Conservation (phyloP, 345 rosid species). For the Kernera saxatilis region DNA sequence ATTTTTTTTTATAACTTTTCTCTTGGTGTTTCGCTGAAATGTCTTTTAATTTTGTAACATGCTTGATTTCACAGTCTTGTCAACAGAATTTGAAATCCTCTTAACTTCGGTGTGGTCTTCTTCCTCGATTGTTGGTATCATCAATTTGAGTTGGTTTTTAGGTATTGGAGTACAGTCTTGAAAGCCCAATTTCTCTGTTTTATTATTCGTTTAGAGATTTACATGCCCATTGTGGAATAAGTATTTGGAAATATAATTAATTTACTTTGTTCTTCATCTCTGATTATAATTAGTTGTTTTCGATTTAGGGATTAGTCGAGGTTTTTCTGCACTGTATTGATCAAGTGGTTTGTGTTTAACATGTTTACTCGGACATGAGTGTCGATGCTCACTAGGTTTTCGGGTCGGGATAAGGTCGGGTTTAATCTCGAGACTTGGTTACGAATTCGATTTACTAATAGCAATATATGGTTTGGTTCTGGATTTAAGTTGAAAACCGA, state of each 20-base stretch:
- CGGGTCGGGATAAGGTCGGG: too few relatives aligned
- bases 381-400: too few relatives aligned
- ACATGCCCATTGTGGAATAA: not conserved
- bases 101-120: not conserved
- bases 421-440: too few relatives aligned
- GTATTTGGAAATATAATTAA: not conserved
- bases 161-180: not conserved
- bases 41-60: not conserved
- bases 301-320: not conserved
- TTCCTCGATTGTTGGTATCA: not conserved
- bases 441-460: too few relatives aligned
- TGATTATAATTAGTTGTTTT: not conserved
- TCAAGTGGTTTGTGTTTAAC: slow-evolving; percentile 10
- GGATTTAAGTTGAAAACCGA: too few relatives aligned
- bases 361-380: slow-evolving; percentile 38
- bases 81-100: not conserved
- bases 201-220: not conserved
- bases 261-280: too few relatives aligned
- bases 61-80: not conserved
- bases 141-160: too few relatives aligned
- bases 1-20: not conserved
- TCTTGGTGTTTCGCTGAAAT: not conserved
- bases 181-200: not conserved
- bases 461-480: too few relatives aligned
- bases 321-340: not conserved